Conservation (phyloP, 179 eudicot genomes). For the Corrigiola litoralis region DNA sequence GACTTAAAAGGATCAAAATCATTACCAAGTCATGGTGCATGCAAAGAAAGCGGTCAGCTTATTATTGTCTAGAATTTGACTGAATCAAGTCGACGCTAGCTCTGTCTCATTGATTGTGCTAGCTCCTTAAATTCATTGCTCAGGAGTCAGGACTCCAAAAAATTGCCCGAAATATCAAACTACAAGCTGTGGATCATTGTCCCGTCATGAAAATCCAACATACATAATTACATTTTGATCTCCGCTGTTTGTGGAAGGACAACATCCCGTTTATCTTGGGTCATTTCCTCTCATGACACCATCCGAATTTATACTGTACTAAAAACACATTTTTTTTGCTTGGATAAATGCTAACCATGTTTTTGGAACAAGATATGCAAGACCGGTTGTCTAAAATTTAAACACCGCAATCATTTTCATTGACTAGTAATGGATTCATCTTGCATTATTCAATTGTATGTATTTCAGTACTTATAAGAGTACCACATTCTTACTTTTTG, state of each 20-base stretch:
- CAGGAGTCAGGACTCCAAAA: not conserved
- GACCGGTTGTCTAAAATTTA: too few relatives aligned
- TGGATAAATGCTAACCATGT: too few relatives aligned
- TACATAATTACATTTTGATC: not conserved
- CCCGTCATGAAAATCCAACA: not conserved
- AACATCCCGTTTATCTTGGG: slow-evolving; percentile 10
- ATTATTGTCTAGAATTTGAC: not conserved
- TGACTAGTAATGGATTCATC: too few relatives aligned
- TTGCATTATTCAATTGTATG: too few relatives aligned
- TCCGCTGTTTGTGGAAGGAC: slow-evolving; percentile 2
- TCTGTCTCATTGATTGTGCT: slow-evolving; percentile 6
- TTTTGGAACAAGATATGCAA: too few relatives aligned
- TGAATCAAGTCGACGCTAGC: not conserved
- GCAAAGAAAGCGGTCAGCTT: not conserved
- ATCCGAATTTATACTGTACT: too few relatives aligned
- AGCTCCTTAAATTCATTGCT: not conserved
- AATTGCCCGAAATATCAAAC: not conserved
- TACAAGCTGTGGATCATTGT: not conserved
- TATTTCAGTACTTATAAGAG: too few relatives aligned
- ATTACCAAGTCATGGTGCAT: not conserved
- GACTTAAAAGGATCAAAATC: slow-evolving; percentile 3
- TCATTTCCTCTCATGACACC: too few relatives aligned
- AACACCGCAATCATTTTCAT: too few relatives aligned
- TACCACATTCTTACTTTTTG: too few relatives aligned
- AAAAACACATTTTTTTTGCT: too few relatives aligned